These are phyloP conservation scores for Sanghuangporus baumii DNA, from an alignment of 1,284 basidiomycete species.

Conservation along the genomic window DNA sequence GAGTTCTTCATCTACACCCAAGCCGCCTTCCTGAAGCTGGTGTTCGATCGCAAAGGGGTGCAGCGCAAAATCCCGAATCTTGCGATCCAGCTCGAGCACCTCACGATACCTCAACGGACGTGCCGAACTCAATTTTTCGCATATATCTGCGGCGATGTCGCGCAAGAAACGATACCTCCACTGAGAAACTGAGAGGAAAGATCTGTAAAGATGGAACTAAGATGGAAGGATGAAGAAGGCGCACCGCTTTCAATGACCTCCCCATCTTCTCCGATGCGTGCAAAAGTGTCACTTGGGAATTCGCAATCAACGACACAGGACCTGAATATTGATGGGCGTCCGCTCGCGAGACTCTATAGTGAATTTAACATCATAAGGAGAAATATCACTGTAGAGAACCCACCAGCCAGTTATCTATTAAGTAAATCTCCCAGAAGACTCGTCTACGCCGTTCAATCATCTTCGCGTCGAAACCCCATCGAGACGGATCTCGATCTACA, in stretches of 20 bases:
- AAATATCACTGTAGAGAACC: neutral
- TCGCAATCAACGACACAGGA: conserved; percentile 8
- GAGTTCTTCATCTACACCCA: neutral
- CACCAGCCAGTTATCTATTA: conserved; percentile 5
- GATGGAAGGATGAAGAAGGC: neutral
- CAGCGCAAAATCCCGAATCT: conserved; percentile 12
- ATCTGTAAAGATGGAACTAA: neutral
- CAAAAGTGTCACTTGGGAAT: conserved; percentile 10
- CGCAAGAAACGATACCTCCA: conserved; percentile 18
- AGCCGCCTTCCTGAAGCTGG: neutral
- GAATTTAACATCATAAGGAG: neutral
- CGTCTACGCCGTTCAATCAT: conserved; percentile 8
- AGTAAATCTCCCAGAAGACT: conserved; percentile 11
- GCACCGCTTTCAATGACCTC: conserved; percentile 1
- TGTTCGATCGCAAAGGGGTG: neutral
- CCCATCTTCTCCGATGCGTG: neutral
- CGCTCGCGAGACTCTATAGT: conserved; percentile 3
- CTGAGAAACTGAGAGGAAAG: conserved; percentile 4
- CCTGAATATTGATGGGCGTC: conserved; percentile 8
- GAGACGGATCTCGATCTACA: conserved; percentile 15
- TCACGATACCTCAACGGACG: conserved; percentile 16
- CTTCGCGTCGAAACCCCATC: conserved; percentile 1
- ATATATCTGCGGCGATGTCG: conserved; percentile 9
- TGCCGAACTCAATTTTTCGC: conserved; percentile 9
- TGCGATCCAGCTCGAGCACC: conserved; percentile 19